Base-by-base conservation (phyloP, 106 monocot genomes). In the Iris macrosiphon region DNA sequence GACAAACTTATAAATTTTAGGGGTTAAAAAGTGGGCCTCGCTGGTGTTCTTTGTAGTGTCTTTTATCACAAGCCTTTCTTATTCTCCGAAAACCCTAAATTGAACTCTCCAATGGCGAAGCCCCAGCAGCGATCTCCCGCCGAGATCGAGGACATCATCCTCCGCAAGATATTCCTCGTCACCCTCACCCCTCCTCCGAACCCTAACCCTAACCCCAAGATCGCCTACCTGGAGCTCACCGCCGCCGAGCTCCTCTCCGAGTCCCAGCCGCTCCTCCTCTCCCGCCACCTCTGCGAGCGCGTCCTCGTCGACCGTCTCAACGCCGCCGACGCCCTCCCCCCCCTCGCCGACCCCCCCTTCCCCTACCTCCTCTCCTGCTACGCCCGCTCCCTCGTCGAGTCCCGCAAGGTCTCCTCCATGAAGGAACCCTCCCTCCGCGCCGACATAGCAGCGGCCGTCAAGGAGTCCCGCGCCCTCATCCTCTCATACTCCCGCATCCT, bases 101-200 rank as follows among this genome's bases (percentile, higher is more conserved):
- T n/a, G n/a, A n/a, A n/a, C n/a, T n/a, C n/a, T n/a, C 31, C 66
- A 34, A 76, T 72, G 63, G 64, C 86, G 31, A n/a, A n/a, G n/a
- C n/a, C 80, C 33, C 85, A 89, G 15, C 75, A 79, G 61, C 70
- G 89, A 33, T 60, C 77, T 0, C 83, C 71, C 6, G 79, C 63
- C 38, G 96, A 96, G 83, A 80, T 90, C 70, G 96, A 96, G 57
- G 96, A 96, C 90, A 80, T 89, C 51, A 80, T 96, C 59, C 75
- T 90, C 66, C 90, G 96, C 49, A 90, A 90, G 66, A 83, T 96
- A 67, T 75, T 96, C 75, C 57, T 80, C 55, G 59, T 90, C 57
- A 45, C 83, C 20, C 77, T 90, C 47, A 38, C 72, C 20, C 58
- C 39, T 1, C 56, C 85, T 46, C 10, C 55, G 11, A n/a, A n/a